Percentiles rank a stretch among this genome's conserved stretches.
phyloP scores from a whole-genome alignment of 352 stramenopile species.

The Phytophthora brassicae region DNA sequence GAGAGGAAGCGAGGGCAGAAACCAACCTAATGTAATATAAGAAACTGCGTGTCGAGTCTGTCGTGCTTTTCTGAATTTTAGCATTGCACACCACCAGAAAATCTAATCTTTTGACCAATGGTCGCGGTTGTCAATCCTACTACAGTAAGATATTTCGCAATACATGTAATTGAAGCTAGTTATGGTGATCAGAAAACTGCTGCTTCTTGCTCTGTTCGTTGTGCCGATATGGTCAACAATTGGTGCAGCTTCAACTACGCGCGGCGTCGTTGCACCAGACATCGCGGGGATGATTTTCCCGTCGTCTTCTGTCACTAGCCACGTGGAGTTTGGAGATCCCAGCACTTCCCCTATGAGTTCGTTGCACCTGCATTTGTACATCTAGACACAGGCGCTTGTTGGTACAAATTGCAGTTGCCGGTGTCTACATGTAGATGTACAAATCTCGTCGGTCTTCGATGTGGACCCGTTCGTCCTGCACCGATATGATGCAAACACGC shows the following conservation, averaged over 20 bases:
- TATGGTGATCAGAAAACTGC: neutral
- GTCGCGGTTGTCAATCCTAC: constrained; percentile 1
- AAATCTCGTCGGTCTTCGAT: constrained; percentile 29
- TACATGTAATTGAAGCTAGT: too few species aligned
- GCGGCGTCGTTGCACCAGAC: constrained; percentile 22
- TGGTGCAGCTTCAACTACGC: neutral
- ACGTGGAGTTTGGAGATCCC: constrained; percentile 19
- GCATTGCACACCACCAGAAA: constrained; percentile 18
- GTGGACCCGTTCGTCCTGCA: constrained; percentile 35
- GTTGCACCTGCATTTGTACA: too few species aligned
- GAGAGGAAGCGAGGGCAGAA: too few species aligned
- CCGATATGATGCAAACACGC: constrained; percentile 24
- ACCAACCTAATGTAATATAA: constrained; percentile 39
- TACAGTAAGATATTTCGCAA: neutral
- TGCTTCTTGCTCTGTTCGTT: constrained; percentile 5
- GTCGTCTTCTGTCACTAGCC: constrained; percentile 8
- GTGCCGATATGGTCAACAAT: neutral
- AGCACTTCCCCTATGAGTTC: constrained; percentile 14
- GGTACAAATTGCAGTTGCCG: neutral
- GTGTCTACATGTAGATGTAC: constrained; percentile 34
- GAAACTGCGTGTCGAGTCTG: constrained; percentile 30
- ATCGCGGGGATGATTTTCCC: constrained; percentile 40
- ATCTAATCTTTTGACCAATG: neutral
- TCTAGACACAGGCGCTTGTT: too few species aligned
- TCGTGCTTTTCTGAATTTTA: too few species aligned